Evolutionary conservation across 1,284 basidiomycete species (phyloP), one percentile per base, ranked within the genome.

Genomic region (Ustilago xerochloae): DNA sequence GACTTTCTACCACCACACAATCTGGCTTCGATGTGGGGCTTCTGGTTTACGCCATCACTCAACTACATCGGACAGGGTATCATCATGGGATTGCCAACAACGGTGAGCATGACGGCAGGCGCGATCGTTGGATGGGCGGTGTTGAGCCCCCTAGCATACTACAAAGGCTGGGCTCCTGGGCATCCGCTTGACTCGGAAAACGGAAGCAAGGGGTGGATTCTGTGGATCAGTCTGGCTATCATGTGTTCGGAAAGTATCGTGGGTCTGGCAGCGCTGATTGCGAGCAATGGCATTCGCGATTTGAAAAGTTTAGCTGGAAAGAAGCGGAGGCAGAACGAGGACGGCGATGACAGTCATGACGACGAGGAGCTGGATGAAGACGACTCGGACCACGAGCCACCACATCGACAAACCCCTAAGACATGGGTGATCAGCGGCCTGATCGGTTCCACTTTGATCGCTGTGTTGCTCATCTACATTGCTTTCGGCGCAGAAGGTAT

Each of bases 1-100:
- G 94, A 97, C 57, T 87, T 89, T 29, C 90, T 95, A 22, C 62
- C 67, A 8, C 78, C 79, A 79, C 82, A 84, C 8, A 84, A 85
- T 56, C 87, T 96, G 7, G 94, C 95, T 1, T 88, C 88, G 29
- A 88, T 91, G 77, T 98, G 95, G 94, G 86, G 95, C 26, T 98
- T 94, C 94, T 93, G 90, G 86, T 95, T 97, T 82, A 93, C 93
- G 0, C 94, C 94, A 0, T 94, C 93, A 83, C 87, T 97, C 47
- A 93, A 92, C 3, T 80, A 79, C 46, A 73, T 76, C 45, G 75
- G 62, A 7, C 63, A 75, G 91, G 92, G 94, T 5, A 94, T 98
- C 73, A 98, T 98, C 82, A 98, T 98, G 96, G 95, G 95, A 4
- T 91, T 96, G 75, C 92, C 94, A 0, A 97, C 94, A 0, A 95